phyloP scores from a whole-genome alignment of 148 eudicot genomes.

The Camellia granthamiana region DNA sequence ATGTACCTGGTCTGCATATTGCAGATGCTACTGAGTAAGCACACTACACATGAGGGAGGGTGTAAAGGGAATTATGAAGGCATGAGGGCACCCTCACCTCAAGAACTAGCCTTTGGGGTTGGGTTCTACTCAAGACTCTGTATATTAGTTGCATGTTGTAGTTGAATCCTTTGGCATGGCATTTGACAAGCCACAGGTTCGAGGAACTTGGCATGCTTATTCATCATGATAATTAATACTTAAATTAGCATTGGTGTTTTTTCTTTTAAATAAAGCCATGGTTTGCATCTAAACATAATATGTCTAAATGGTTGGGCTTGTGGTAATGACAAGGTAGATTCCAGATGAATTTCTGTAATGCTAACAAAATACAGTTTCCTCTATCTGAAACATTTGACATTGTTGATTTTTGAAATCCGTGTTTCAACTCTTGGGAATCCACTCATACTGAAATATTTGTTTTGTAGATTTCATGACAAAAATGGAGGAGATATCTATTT shows the following conservation, averaged over 20 bases:
- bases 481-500: conserved; percentile 61
- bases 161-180: neutral
- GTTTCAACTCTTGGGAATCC: neutral
- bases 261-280: neutral
- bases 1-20: no score
- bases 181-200: neutral
- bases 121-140: neutral
- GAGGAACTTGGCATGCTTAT: neutral
- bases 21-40: no score
- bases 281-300: neutral
- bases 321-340: conserved; percentile 2
- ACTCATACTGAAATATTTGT: conserved; percentile 4
- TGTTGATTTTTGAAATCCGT: neutral
- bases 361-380: conserved; percentile 4
- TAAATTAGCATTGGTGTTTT: neutral
- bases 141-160: neutral
- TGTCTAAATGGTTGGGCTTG: neutral
- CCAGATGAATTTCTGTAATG: neutral
- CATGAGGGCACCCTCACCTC: no score
- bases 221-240: neutral
- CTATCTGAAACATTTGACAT: neutral
- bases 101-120: neutral
- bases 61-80: no score
- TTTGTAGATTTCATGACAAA: conserved; percentile 67
- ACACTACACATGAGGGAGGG: no score